These are phyloP conservation scores for Heliamphora exappendiculata DNA, from an alignment of 148 eudicot species.

Conservation along the genomic window DNA sequence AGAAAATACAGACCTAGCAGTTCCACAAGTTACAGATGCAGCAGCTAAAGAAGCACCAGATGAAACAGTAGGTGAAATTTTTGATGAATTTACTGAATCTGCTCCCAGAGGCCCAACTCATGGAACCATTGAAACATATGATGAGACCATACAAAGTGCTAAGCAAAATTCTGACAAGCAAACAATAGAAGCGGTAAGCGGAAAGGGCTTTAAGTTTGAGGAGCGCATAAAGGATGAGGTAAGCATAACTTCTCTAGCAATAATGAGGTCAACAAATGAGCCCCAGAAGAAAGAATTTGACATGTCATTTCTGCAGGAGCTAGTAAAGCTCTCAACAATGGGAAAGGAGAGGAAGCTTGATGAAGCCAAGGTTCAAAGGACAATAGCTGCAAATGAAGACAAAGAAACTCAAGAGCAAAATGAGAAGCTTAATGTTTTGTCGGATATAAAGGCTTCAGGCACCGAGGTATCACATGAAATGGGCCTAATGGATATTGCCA, in stretches of 20 bases:
- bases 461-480: constrained; percentile 6
- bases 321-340: background rate
- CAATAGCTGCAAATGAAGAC: constrained; percentile 12
- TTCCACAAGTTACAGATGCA: constrained; percentile 9
- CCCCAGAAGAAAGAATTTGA: background rate
- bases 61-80: background rate
- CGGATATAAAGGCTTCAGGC: constrained; percentile 14
- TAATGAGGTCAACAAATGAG: background rate
- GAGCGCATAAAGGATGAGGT: constrained; percentile 21
- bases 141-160: background rate
- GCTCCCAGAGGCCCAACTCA: background rate
- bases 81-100: constrained; percentile 6
- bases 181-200: constrained; percentile 8
- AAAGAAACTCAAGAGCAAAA: constrained; percentile 8
- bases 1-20: constrained; percentile 6
- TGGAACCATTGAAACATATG: background rate
- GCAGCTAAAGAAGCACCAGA: constrained; percentile 12
- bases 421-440: constrained; percentile 16
- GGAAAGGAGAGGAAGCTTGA: constrained; percentile 10
- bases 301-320: constrained; percentile 24
- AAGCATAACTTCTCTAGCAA: constrained; percentile 7
- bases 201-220: background rate
- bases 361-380: constrained; percentile 2
- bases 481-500: constrained; percentile 5
- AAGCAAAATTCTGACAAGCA: background rate